phyloP scores from a whole-genome alignment of 257 asterid species.

The Salvia splendens region DNA sequence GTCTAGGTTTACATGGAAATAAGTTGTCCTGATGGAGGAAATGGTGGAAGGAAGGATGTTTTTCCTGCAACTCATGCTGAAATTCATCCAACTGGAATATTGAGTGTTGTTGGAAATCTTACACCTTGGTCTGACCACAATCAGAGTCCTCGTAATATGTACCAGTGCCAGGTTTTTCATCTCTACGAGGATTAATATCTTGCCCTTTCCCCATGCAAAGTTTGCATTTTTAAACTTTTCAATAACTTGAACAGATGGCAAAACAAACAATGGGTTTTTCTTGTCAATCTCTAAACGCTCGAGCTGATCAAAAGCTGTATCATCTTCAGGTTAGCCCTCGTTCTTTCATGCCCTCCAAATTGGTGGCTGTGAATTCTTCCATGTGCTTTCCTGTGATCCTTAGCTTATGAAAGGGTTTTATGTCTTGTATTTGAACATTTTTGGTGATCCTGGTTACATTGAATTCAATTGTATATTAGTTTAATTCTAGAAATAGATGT shows the following conservation, averaged over 20 bases:
- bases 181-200: slow-evolving; percentile 15
- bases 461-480: slow-evolving; percentile 9
- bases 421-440: not conserved
- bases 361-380: slow-evolving; percentile 8
- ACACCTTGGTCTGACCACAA: slow-evolving; percentile 99
- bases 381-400: not conserved
- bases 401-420: slow-evolving; percentile 6
- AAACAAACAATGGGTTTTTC: slow-evolving; percentile 98
- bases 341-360: slow-evolving; percentile 18
- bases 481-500: not conserved
- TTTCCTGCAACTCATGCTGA: slow-evolving; percentile 95
- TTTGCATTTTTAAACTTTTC: slow-evolving; percentile 32
- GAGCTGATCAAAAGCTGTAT: slow-evolving; percentile 98
- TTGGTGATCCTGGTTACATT: not conserved
- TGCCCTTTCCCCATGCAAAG: not conserved
- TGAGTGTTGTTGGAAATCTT: slow-evolving; percentile 92
- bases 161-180: slow-evolving; percentile 89
- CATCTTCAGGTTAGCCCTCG: slow-evolving; percentile 83
- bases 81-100: slow-evolving; percentile 89
- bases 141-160: slow-evolving; percentile 99
- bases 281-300: slow-evolving; percentile 69
- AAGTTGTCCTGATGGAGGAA: slow-evolving; percentile 93
- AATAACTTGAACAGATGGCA: slow-evolving; percentile 69
- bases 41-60: slow-evolving; percentile 75
- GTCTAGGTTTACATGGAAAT: slow-evolving; percentile 93